Conservation (phyloP, 2,329 filamentous ascomycete species). For the Verticillium albo-atrum region DNA sequence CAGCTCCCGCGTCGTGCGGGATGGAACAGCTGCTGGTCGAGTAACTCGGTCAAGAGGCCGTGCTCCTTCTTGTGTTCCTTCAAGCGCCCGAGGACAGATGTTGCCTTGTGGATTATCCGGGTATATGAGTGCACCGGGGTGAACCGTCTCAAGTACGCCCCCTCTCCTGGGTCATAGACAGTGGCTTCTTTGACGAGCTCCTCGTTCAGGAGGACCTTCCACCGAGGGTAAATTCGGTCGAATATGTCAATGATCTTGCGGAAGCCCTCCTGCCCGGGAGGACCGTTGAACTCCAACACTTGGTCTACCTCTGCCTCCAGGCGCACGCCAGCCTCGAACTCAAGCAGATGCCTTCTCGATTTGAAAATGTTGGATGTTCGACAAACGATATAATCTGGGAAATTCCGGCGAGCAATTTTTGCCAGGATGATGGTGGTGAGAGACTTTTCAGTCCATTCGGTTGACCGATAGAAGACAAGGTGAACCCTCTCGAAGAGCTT, state of each 20-base stretch:
- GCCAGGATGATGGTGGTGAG: slow-evolving; percentile 91
- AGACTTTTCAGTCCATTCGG: slow-evolving; percentile 96
- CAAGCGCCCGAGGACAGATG: slow-evolving; percentile 71
- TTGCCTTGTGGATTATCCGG: slow-evolving; percentile 83
- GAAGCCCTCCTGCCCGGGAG: slow-evolving; percentile 60
- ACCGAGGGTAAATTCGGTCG: slow-evolving; percentile 72
- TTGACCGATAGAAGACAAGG: slow-evolving; percentile 92
- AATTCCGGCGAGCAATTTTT: slow-evolving; percentile 82
- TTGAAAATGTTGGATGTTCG: slow-evolving; percentile 85
- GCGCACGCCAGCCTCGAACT: slow-evolving; percentile 83
- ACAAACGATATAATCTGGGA: slow-evolving; percentile 85
- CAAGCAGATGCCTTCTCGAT: slow-evolving; percentile 69
- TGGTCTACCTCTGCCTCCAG: slow-evolving; percentile 78
- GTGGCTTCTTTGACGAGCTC: slow-evolving; percentile 74
- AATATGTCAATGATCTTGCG: slow-evolving; percentile 68
- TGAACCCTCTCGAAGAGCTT: slow-evolving; percentile 92
- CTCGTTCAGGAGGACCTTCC: slow-evolving; percentile 67
- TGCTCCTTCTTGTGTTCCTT: slow-evolving; percentile 80
- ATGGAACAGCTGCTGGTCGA: slow-evolving; percentile 81
- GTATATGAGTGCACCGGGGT: slow-evolving; percentile 93
- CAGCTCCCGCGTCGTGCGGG: slow-evolving; percentile 78
- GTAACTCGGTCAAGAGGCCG: slow-evolving; percentile 65
- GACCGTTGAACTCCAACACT: slow-evolving; percentile 74
- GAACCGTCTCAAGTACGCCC: slow-evolving; percentile 82
- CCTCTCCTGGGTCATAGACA: slow-evolving; percentile 77